phyloP scores from a whole-genome alignment of 2,329 filamentous ascomycete species.

The Trichoderma endophyticum region DNA sequence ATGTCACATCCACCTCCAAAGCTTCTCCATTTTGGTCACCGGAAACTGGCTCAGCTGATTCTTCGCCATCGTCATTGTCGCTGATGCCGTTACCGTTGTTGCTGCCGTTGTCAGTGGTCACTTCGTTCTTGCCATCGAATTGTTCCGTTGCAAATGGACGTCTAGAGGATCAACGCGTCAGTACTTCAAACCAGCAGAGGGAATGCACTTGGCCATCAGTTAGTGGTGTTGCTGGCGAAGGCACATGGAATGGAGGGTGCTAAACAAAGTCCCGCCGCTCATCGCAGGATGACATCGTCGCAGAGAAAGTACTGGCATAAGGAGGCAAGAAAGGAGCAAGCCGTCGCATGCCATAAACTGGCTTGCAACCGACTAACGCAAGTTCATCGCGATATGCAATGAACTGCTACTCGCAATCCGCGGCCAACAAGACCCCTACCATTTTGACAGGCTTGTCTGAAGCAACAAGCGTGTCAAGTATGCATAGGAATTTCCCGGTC shows the following conservation, averaged over 20 bases:
- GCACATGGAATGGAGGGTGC: background rate
- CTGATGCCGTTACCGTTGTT: too few species aligned
- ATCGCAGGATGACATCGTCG: background rate
- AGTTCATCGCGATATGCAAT: background rate
- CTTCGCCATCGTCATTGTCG: background rate
- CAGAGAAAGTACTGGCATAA: slow-evolving; percentile 12
- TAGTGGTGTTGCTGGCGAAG: background rate
- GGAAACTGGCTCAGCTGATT: background rate
- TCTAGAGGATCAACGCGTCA: background rate
- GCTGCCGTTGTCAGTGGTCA: background rate
- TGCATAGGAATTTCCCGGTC: background rate
- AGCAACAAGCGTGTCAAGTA: background rate
- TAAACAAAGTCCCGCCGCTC: slow-evolving; percentile 3
- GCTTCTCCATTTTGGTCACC: background rate
- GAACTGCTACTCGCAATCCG: background rate
- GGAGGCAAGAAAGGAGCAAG: slow-evolving; percentile 2
- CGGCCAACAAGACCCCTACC: slow-evolving; percentile 7
- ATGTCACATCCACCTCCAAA: background rate
- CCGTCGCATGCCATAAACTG: background rate
- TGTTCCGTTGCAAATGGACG: background rate
- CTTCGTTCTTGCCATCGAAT: background rate
- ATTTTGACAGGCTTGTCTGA: background rate
- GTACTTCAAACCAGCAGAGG: background rate
- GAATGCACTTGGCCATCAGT: background rate
- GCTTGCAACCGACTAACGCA: background rate